phyloP scores from a whole-genome alignment of 441 rosid species.

The Brassica hybrid region DNA sequence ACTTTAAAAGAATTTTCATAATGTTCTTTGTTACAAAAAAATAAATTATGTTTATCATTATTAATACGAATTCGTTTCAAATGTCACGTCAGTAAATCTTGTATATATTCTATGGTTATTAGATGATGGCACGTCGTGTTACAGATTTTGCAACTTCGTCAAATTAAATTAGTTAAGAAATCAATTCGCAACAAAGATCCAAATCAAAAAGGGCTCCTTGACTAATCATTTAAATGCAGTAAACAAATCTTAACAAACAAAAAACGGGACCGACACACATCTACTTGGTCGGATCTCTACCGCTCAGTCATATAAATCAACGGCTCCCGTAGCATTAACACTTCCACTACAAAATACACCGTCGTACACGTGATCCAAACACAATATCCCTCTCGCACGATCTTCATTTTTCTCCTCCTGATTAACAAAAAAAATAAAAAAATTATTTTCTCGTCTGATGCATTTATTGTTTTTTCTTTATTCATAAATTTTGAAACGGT shows the following conservation, averaged over 20 bases:
- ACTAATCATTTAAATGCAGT: background rate
- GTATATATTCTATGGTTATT: conserved; percentile 26
- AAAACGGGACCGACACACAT: conserved; percentile 27
- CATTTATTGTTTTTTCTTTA: conserved; percentile 37
- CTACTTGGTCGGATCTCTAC: background rate
- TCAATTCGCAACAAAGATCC: conserved; percentile 22
- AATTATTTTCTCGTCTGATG: background rate
- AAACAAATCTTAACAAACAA: background rate
- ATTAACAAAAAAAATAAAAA: background rate
- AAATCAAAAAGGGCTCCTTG: conserved; percentile 9
- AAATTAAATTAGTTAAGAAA: conserved; percentile 15
- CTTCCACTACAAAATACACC: conserved; percentile 16
- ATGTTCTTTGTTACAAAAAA: background rate
- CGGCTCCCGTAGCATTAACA: background rate
- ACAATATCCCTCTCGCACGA: conserved; percentile 37
- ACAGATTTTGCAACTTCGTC: conserved; percentile 27
- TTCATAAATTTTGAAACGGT: conserved; percentile 40
- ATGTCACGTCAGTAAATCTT: conserved; percentile 24
- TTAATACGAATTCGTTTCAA: background rate
- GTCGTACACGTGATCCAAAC: conserved; percentile 10
- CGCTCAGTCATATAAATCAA: conserved; percentile 13
- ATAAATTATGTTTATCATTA: background rate
- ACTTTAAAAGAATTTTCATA: background rate
- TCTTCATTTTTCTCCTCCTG: conserved; percentile 29
- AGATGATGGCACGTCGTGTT: conserved; percentile 48